Evolutionary conservation across 2,329 filamentous ascomycete genomes (phyloP).

Genomic region (Alternaria brassicicola): DNA sequence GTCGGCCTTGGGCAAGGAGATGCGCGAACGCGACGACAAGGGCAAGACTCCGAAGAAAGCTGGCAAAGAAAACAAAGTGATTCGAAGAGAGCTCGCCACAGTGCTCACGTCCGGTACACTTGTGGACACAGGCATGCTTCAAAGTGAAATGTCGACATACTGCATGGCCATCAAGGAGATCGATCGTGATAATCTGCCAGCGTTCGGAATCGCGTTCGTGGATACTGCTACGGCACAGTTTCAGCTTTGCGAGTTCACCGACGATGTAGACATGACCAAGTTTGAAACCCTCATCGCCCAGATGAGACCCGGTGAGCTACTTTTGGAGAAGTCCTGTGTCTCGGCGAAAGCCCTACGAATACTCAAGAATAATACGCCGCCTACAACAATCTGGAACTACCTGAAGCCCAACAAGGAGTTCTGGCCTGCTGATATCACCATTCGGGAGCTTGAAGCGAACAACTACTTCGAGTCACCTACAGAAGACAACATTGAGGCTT

Average conservation of each 20-base stretch:
- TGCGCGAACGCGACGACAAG: constrained; percentile 83
- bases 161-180: constrained; percentile 87
- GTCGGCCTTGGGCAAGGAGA: constrained; percentile 93
- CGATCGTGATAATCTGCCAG: constrained; percentile 73
- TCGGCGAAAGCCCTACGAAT: constrained; percentile 91
- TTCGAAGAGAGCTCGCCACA: constrained; percentile 85
- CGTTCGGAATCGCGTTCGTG: constrained; percentile 91
- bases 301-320: constrained; percentile 82
- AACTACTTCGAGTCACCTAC: constrained; percentile 75
- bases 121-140: constrained; percentile 94
- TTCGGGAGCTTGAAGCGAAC: constrained; percentile 78
- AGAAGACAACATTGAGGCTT: constrained; percentile 66
- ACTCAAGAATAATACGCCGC: constrained; percentile 91
- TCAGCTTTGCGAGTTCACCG: constrained; percentile 86
- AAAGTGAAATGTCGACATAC: constrained; percentile 96
- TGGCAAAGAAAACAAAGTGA: constrained; percentile 81
- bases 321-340: constrained; percentile 81
- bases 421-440: constrained; percentile 81
- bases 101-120: constrained; percentile 91
- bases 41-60: constrained; percentile 57
- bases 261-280: constrained; percentile 91
- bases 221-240: constrained; percentile 97
- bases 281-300: constrained; percentile 98
- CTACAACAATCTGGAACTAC: constrained; percentile 94
- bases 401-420: constrained; percentile 88